Evolutionary conservation across 495 filamentous ascomycete genomes (phyloP).

Genomic region (Penicillium goetzii): DNA sequence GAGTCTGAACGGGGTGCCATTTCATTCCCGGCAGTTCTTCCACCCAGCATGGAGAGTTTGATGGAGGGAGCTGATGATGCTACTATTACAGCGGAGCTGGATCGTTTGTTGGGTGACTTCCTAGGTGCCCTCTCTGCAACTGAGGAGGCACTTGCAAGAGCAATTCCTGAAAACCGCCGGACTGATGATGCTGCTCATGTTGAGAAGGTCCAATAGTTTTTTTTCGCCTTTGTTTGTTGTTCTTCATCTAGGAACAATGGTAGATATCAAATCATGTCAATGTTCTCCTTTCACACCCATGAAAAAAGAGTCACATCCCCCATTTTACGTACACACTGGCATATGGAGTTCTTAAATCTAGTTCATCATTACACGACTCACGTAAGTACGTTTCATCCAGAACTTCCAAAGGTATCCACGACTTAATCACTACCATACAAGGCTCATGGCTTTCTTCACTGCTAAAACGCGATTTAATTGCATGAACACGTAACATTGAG

Average conservation of each 20-base stretch:
- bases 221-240: not conserved
- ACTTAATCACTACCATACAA: not conserved
- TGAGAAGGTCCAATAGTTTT: not conserved
- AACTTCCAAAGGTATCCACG: not conserved
- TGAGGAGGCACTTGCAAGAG: constrained; percentile 37
- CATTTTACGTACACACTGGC: not conserved
- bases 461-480: not conserved
- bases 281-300: not conserved
- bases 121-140: constrained; percentile 42
- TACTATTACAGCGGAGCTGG: constrained; percentile 40
- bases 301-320: not conserved
- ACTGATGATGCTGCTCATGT: constrained; percentile 9
- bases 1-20: constrained; percentile 22
- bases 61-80: constrained; percentile 40
- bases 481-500: too few relatives aligned
- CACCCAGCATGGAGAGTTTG: constrained; percentile 41
- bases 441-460: not conserved
- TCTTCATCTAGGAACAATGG: not conserved
- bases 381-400: not conserved
- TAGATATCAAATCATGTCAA: not conserved
- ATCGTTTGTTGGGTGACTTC: constrained; percentile 45
- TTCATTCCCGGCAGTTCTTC: constrained; percentile 39
- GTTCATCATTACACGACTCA: not conserved
- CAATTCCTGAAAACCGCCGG: constrained; percentile 11
- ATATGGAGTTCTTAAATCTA: not conserved